Conservation (phyloP, 2,329 filamentous ascomycete genomes). For the Botrytis porri region DNA sequence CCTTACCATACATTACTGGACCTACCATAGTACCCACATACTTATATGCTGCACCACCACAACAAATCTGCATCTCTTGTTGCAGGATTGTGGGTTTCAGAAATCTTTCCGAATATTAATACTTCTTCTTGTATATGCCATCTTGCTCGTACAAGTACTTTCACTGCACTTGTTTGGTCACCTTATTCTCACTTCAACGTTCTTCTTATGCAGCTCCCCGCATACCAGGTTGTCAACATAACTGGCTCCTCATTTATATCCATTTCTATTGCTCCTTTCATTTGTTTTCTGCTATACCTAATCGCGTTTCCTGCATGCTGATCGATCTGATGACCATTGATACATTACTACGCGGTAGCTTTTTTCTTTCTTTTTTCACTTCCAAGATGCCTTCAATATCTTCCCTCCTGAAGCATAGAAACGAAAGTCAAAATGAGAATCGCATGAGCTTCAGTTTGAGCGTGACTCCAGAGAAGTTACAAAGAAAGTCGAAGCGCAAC, state of each 20-base stretch:
- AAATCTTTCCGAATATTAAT: neutral
- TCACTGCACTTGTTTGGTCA: neutral
- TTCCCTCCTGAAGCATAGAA: conserved; percentile 32
- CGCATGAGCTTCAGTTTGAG: conserved; percentile 23
- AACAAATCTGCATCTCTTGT: conserved; percentile 2
- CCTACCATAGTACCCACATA: too few species aligned
- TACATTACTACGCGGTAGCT: neutral
- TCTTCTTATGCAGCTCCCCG: conserved; percentile 17
- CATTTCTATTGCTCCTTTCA: conserved; percentile 9
- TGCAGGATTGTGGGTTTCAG: conserved; percentile 10
- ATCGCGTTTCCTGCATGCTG: conserved; percentile 21
- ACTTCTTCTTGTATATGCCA: conserved; percentile 11
- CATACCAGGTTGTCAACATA: conserved; percentile 15
- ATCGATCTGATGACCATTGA: conserved; percentile 20
- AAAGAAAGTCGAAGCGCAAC: conserved; percentile 37
- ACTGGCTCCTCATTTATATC: conserved; percentile 10
- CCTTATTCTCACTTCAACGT: conserved; percentile 12
- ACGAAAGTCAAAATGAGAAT: conserved; percentile 25
- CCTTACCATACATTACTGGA: neutral
- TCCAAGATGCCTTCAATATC: conserved; percentile 36
- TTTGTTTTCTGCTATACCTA: conserved; percentile 17
- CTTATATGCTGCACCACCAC: neutral
- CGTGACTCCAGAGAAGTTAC: conserved; percentile 30
- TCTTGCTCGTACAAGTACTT: conserved; percentile 4
- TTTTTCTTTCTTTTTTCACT: neutral